phyloP scores from a whole-genome alignment of 306 rosid genomes.

The Quercus agrifolia region DNA sequence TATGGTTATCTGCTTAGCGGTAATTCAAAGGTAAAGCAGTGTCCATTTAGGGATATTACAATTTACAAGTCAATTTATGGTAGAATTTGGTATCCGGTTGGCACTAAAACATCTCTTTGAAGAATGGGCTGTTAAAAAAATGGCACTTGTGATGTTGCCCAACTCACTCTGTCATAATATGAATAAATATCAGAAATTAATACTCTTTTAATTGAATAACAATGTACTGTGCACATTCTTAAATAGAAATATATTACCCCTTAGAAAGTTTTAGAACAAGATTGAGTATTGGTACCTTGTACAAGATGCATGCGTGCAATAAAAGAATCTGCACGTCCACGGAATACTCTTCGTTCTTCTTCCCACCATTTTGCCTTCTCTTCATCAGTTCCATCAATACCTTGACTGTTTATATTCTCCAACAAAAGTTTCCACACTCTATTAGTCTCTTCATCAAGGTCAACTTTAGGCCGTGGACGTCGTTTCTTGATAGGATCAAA shows the following conservation, averaged over 20 bases:
- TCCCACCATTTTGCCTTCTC: conserved; percentile 95
- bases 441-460: conserved; percentile 87
- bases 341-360: conserved; percentile 85
- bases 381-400: conserved; percentile 89
- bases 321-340: conserved; percentile 91
- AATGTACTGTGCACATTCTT: not conserved
- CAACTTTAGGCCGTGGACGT: conserved; percentile 79
- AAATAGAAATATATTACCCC: not conserved
- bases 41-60: not conserved
- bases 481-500: conserved; percentile 65
- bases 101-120: not conserved
- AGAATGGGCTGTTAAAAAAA: not conserved
- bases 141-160: not conserved
- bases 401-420: conserved; percentile 79
- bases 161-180: not conserved
- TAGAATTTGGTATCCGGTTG: not conserved
- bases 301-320: conserved; percentile 98
- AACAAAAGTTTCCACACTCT: conserved; percentile 94
- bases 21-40: not conserved
- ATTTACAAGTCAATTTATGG: not conserved
- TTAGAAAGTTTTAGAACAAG: conserved; percentile 5
- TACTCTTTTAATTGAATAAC: not conserved
- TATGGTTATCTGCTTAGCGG: not conserved
- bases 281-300: conserved; percentile 64
- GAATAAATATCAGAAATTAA: not conserved